These are phyloP conservation scores for Emergomyces pasteurianus DNA, from an alignment of 2,329 filamentous ascomycete species.

Conservation along the genomic window DNA sequence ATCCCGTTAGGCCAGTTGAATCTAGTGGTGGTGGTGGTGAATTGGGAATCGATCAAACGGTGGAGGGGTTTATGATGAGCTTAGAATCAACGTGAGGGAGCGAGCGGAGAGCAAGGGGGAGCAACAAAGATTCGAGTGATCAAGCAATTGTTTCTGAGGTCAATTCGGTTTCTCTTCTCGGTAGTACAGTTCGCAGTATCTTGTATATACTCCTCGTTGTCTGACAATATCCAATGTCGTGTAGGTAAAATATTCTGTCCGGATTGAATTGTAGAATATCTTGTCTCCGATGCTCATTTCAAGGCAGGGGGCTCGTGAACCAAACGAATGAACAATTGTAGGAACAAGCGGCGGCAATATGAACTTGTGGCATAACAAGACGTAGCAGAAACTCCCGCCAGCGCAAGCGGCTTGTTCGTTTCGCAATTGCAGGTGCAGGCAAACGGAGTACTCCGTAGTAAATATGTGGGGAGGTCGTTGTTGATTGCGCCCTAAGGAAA, in stretches of 20 bases:
- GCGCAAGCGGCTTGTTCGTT: background rate
- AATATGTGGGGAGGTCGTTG: background rate
- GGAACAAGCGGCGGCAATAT: background rate
- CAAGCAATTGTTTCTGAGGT: background rate
- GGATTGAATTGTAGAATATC: no score
- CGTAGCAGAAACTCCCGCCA: background rate
- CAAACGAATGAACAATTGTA: background rate
- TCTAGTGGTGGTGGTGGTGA: background rate
- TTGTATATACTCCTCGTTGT: background rate
- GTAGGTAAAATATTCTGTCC: background rate
- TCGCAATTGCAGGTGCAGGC: background rate
- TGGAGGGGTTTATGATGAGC: background rate
- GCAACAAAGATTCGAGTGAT: no score
- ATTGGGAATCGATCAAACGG: background rate
- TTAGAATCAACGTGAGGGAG: background rate
- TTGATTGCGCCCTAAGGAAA: background rate
- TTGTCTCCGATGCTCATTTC: background rate
- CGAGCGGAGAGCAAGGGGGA: background rate
- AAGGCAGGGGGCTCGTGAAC: background rate
- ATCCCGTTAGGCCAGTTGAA: background rate
- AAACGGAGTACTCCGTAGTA: background rate
- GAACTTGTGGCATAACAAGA: background rate
- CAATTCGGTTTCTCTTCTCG: background rate
- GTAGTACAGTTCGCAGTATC: background rate
- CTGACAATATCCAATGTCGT: background rate